phyloP scores from a whole-genome alignment of 2,329 filamentous ascomycete genomes.

The Penicillium brasilianum region DNA sequence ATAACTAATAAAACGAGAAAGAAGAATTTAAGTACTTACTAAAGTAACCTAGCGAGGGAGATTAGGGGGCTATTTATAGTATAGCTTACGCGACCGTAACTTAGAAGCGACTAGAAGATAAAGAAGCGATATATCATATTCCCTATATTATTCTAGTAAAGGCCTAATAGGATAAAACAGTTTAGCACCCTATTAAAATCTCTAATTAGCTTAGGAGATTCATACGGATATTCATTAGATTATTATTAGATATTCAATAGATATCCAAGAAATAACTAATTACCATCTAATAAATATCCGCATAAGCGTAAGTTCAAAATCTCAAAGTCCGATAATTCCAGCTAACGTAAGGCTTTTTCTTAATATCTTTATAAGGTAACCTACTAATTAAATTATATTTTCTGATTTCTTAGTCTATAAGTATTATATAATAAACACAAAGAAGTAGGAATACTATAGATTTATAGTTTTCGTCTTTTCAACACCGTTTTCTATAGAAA shows the following conservation, averaged over 20 bases:
- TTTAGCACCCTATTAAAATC: background rate
- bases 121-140: background rate
- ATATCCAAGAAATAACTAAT: background rate
- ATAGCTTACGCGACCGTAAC: background rate
- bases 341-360: background rate
- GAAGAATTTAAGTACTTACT: background rate
- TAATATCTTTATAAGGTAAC: background rate
- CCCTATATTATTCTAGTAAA: background rate
- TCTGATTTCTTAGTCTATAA: background rate
- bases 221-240: background rate
- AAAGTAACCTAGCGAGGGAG: background rate
- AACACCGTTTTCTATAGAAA: background rate
- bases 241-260: background rate
- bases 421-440: background rate
- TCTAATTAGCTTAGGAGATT: background rate
- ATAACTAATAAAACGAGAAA: background rate
- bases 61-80: background rate
- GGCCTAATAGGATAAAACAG: background rate
- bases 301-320: background rate
- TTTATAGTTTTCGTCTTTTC: background rate
- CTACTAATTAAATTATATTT: background rate
- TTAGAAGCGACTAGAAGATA: background rate
- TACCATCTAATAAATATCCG: background rate
- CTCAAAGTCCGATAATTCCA: background rate
- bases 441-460: background rate